Evolutionary conservation across 768 basidiomycete species (phyloP), one percentile per base, ranked within the genome.

Genomic region (Cystofilobasidium macerans): DNA sequence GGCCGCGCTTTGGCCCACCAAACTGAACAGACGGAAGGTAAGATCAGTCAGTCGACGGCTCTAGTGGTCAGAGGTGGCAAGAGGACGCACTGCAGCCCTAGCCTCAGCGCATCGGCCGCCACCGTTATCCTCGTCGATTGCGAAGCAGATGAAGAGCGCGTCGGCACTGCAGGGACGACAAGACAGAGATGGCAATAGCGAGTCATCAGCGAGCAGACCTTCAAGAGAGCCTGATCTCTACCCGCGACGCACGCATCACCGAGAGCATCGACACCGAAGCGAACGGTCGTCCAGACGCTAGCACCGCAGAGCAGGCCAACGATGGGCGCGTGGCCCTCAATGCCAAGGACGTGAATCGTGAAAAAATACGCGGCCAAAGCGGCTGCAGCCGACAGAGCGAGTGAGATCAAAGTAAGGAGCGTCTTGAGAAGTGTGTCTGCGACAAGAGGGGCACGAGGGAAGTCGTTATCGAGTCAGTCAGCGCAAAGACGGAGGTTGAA

Each of bases 351-450:
- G 75, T 89, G 88, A 2, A 89, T 86, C n/a, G 90, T 87, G 70
- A 93, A 88, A 24, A 97, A 76, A 75, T 94, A 95, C 6, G 89
- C 87, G 42, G 82, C 77, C 33, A 93, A 78, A 18, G 89, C 85
- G 69, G 89, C 87, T 7, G 89, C 87, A 69, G 92, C 81, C 0
- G 88, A 87, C 67, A 91, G 78, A 0, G 86, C 87, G 58, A 89
- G 78, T 22, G 90, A 86, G 16, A 87, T 82, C 33, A 82, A 76
- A 18, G 79, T 75, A 20, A 80, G 72, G 3, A 81, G 76, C n/a
- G 87, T 81, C 20, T 85, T 87, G 69, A 93, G 80, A 69, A 92
- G 77, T 0, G 86, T 82, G 70, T 90, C 80, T 73, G 84, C 2
- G n/a, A 3, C 14, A n/a, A 38, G 20, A 16, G 7, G 45, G 24